Evolutionary conservation across 345 rosid species (phyloP).

Genomic region (Arabis alpina): DNA sequence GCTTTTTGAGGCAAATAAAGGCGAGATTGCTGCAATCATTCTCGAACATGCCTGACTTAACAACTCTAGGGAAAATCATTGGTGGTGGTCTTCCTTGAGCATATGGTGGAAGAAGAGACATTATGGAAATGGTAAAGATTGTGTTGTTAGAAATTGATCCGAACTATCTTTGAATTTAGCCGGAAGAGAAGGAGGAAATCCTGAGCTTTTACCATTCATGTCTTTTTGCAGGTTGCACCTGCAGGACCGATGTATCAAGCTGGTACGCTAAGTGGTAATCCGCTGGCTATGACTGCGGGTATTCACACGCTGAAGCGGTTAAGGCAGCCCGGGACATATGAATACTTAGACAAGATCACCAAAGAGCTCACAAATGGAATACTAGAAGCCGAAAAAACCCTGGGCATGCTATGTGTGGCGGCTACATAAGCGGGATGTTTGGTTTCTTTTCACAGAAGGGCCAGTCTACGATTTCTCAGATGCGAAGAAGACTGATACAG

Average conservation of each 20-base stretch:
- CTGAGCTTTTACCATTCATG: not conserved
- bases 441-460: slow-evolving; percentile 95
- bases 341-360: slow-evolving; percentile 73
- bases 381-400: slow-evolving; percentile 76
- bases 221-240: slow-evolving; percentile 63
- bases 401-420: slow-evolving; percentile 90
- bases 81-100: slow-evolving; percentile 97
- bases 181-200: not conserved
- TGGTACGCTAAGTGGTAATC: slow-evolving; percentile 95
- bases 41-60: slow-evolving; percentile 93
- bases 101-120: slow-evolving; percentile 90
- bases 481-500: slow-evolving; percentile 81
- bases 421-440: slow-evolving; percentile 81
- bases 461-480: slow-evolving; percentile 79
- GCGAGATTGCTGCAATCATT: slow-evolving; percentile 74
- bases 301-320: slow-evolving; percentile 77
- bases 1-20: slow-evolving; percentile 64
- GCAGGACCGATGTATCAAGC: slow-evolving; percentile 99
- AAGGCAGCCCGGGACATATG: slow-evolving; percentile 75
- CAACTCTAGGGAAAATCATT: slow-evolving; percentile 89
- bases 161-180: no score
- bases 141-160: not conserved
- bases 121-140: slow-evolving; percentile 79
- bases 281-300: slow-evolving; percentile 95
- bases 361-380: slow-evolving; percentile 71